Evolutionary conservation across 306 rosid genomes (phyloP), one percentile per base, ranked within the genome.

Genomic region (Carpinus viminea): DNA sequence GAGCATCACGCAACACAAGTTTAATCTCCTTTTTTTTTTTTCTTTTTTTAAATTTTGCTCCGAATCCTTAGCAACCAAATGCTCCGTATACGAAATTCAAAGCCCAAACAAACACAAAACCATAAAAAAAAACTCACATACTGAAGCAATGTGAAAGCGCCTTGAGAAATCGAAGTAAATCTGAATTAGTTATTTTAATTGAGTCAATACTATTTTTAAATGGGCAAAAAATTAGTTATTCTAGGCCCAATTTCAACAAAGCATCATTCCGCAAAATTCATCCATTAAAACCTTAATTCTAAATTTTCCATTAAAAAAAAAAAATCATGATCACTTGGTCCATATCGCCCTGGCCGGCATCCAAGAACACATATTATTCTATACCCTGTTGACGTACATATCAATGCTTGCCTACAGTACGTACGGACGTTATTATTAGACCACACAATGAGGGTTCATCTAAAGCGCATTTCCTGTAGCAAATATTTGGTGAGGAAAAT

Each of bases 401-500:
- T 31, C 34, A 31, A 31, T 31, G 34, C 34, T 31, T 0, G 34
- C 34, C 2, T 31, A 31, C 34, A 31, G 3, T 31, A 31, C 34
- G 34, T 2, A 31, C 34, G 3, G 34, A 31, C 34, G 2, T 31
- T 31, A 31, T 31, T 55, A 17, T 55, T 3, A 10, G 11, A 28
- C n/a, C 70, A 16, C 21, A 9, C 12, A 13, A 11, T n/a, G n/a
- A 34, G 70, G 45, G 15, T 64, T 16, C 6, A 15, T 36, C 48
- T 2, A 31, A 24, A 26, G 59, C 74, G n/a, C 62, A 78, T 77
- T 45, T 15, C 74, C 57, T 47, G 41, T 11, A 61, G 41, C 34
- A 59, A 74, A 50, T 65, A 74, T 45, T 65, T 74, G 68, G 73
- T 48, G 51, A 43, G 31, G 64, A 83, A 74, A 76, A 88, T 85